These are phyloP conservation scores for Trichoderma koningiopsis DNA, from an alignment of 2,329 filamentous ascomycete species.

Conservation along the genomic window DNA sequence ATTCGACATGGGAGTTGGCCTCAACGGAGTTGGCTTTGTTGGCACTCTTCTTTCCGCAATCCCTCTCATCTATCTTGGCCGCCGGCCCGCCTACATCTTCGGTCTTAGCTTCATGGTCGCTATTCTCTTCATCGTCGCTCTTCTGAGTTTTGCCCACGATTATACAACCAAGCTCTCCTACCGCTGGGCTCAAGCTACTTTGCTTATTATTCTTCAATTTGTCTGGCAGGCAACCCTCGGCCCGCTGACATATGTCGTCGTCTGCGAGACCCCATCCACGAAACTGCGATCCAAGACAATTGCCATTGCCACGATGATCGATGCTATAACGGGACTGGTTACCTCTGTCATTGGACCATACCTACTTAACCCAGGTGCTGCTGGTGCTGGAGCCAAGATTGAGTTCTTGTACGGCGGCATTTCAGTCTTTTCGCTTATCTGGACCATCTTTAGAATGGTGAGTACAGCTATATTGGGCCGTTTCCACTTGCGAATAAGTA, in stretches of 20 bases:
- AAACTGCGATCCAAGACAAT: conserved; percentile 59
- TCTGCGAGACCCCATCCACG: conserved; percentile 57
- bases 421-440: conserved; percentile 21
- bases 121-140: conserved; percentile 45
- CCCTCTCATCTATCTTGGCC: conserved; percentile 47
- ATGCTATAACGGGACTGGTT: conserved; percentile 15
- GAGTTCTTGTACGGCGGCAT: conserved; percentile 23
- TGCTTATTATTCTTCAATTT: conserved; percentile 56
- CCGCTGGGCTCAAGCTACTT: conserved; percentile 46
- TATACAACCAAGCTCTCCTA: conserved; percentile 12
- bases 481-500: not conserved
- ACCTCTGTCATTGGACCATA: conserved; percentile 24
- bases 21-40: conserved; percentile 30
- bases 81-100: conserved; percentile 47
- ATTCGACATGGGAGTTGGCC: conserved; percentile 28
- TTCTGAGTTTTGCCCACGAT: conserved; percentile 34
- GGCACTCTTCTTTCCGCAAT: conserved; percentile 50
- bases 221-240: conserved; percentile 59
- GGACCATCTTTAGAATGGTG: conserved; percentile 23
- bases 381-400: conserved; percentile 23
- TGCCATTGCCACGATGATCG: conserved; percentile 21
- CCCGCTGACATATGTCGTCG: conserved; percentile 54
- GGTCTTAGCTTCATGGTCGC: conserved; percentile 46
- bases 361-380: conserved; percentile 22
- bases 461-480: not conserved